phyloP scores from a whole-genome alignment of 2,329 filamentous ascomycete genomes.

The Leptographium radiaticola region DNA sequence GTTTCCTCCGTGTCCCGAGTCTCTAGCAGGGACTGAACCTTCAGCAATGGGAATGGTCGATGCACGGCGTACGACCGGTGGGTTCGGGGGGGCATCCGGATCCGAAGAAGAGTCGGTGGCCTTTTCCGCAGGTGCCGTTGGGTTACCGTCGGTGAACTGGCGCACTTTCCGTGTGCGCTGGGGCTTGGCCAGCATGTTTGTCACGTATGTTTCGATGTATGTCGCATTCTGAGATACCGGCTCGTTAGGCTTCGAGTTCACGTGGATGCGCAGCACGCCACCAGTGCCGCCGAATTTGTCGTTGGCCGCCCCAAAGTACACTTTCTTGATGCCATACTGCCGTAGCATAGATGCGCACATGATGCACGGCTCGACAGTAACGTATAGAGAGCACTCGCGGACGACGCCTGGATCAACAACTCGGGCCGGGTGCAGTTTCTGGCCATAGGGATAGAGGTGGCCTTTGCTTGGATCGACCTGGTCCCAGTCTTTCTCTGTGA shows the following conservation, averaged over 20 bases:
- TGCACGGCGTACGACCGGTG: conserved; percentile 8
- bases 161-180: conserved; percentile 1
- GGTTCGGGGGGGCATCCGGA: background rate
- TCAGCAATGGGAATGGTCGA: conserved; percentile 14
- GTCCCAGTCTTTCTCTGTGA: conserved; percentile 29
- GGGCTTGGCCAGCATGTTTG: conserved; percentile 11
- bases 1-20: conserved; percentile 45
- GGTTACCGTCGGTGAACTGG: background rate
- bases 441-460: conserved; percentile 48
- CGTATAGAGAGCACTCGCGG: conserved; percentile 66
- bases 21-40: conserved; percentile 13
- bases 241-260: conserved; percentile 32
- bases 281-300: conserved; percentile 96
- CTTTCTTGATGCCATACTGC: conserved; percentile 75
- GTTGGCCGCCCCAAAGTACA: conserved; percentile 92
- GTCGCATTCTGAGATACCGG: conserved; percentile 15
- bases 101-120: background rate
- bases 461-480: conserved; percentile 41
- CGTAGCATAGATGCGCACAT: conserved; percentile 93
- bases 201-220: conserved; percentile 13
- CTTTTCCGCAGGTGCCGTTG: background rate
- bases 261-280: conserved; percentile 79
- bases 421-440: conserved; percentile 40
- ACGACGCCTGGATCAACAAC: conserved; percentile 57
- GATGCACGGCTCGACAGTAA: conserved; percentile 95